Evolutionary conservation across 148 eudicot genomes (phyloP).

Genomic region (Tetragonia tetragonoides): DNA sequence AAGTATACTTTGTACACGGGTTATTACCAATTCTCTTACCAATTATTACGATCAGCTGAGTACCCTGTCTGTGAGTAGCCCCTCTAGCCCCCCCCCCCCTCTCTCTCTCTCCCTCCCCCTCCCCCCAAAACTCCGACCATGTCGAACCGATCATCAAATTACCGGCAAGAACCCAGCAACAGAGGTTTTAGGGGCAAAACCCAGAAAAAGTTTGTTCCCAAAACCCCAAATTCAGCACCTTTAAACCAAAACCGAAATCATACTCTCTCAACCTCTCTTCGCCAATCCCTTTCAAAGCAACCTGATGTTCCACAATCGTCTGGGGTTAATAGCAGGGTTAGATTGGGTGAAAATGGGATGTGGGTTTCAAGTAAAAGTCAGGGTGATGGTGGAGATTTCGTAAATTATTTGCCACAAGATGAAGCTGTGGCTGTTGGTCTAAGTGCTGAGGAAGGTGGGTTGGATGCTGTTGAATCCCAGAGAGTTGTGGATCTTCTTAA

Average conservation of each 20-base stretch:
- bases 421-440: conserved; percentile 91
- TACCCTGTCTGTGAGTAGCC: too few relatives aligned
- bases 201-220: conserved; percentile 45
- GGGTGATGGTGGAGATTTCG: conserved; percentile 52
- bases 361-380: conserved; percentile 30
- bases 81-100: too few relatives aligned
- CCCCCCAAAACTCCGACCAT: not conserved
- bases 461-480: conserved; percentile 81
- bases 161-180: not conserved
- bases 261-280: conserved; percentile 48
- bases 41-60: too few relatives aligned
- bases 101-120: too few relatives aligned
- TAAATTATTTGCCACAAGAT: conserved; percentile 83
- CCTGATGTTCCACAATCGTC: not conserved
- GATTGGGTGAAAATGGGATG: conserved; percentile 31
- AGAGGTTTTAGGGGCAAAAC: conserved; percentile 29
- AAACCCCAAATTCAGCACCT: conserved; percentile 25
- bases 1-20: too few relatives aligned
- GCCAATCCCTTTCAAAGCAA: conserved; percentile 27
- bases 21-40: too few relatives aligned
- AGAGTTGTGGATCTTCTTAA: conserved; percentile 82
- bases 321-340: conserved; percentile 24
- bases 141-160: conserved; percentile 7
- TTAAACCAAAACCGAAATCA: conserved; percentile 19
- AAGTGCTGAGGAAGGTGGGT: conserved; percentile 70